Conservation (phyloP, 352 stramenopile species). For the Pythium aquatile region DNA sequence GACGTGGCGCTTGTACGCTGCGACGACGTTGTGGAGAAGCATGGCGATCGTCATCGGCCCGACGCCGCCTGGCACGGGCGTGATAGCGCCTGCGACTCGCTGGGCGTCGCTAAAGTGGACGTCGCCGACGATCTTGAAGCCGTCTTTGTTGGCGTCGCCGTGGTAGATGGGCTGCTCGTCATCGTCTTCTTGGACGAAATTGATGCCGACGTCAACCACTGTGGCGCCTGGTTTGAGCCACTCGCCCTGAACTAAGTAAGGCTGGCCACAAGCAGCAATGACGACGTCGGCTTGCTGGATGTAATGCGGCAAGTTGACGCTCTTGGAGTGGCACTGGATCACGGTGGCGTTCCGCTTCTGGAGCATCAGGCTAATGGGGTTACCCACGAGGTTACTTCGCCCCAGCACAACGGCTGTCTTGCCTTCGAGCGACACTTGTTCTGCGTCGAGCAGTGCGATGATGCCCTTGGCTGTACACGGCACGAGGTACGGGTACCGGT, state of each 20-base stretch:
- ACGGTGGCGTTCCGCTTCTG: slow-evolving; percentile 97
- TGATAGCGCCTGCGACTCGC: slow-evolving; percentile 90
- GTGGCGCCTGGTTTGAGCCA: slow-evolving; percentile 97
- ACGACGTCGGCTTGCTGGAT: slow-evolving; percentile 96
- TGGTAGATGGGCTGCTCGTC: slow-evolving; percentile 37
- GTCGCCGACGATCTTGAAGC: slow-evolving; percentile 98
- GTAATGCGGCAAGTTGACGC: slow-evolving; percentile 83
- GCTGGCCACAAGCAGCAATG: slow-evolving; percentile 94
- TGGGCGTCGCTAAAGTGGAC: slow-evolving; percentile 90
- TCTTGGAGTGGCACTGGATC: slow-evolving; percentile 97
- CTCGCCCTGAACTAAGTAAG: slow-evolving; percentile 92
- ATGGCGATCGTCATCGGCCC: slow-evolving; percentile 99
- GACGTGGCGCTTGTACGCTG: slow-evolving; percentile 69
- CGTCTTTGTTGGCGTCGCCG: slow-evolving; percentile 56
- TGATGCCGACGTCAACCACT: slow-evolving; percentile 99
- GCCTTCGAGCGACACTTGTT: slow-evolving; percentile 87
- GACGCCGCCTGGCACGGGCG: slow-evolving; percentile 97
- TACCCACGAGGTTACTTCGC: slow-evolving; percentile 97
- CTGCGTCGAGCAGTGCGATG: slow-evolving; percentile 93
- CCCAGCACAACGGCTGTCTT: slow-evolving; percentile 97
- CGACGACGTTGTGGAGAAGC: slow-evolving; percentile 89
- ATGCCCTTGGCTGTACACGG: slow-evolving; percentile 98
- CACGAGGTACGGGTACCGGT: slow-evolving; percentile 87
- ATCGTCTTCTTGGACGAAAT: slow-evolving; percentile 88
- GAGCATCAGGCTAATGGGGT: slow-evolving; percentile 95